phyloP scores from a whole-genome alignment of 2,329 filamentous ascomycete genomes.

The Penicillium sp. region DNA sequence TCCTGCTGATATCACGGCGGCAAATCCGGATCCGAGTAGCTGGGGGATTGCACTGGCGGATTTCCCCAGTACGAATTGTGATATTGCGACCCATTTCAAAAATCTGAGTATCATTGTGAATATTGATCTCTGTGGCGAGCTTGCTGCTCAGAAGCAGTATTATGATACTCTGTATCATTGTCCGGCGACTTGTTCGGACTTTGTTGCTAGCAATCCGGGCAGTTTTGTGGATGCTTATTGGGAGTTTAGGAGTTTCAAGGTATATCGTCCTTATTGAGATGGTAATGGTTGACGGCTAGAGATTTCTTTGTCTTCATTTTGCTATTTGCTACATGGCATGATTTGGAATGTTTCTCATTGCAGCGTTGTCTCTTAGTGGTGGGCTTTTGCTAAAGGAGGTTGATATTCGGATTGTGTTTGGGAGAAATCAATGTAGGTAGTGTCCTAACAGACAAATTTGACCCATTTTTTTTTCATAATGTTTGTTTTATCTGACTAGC shows the following conservation, averaged over 20 bases:
- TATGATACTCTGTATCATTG: constrained; percentile 40
- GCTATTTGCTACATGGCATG: neutral
- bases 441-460: neutral
- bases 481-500: neutral
- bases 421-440: neutral
- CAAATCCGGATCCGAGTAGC: constrained; percentile 56
- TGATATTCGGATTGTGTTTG: neutral
- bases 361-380: neutral
- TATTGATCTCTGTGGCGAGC: constrained; percentile 62
- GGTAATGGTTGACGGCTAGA: neutral
- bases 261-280: constrained; percentile 49
- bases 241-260: constrained; percentile 62
- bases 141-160: constrained; percentile 42
- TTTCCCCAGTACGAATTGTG: constrained; percentile 62
- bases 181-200: constrained; percentile 56
- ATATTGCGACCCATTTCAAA: constrained; percentile 58
- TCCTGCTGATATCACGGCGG: constrained; percentile 52
- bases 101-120: constrained; percentile 67
- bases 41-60: constrained; percentile 65
- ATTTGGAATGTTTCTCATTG: neutral
- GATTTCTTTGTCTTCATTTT: neutral
- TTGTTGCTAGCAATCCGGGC: constrained; percentile 56
- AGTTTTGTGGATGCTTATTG: constrained; percentile 62
- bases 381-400: neutral
- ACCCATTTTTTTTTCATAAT: neutral